phyloP scores from a whole-genome alignment of 345 rosid species.

The Melaleuca quinquenervia region DNA sequence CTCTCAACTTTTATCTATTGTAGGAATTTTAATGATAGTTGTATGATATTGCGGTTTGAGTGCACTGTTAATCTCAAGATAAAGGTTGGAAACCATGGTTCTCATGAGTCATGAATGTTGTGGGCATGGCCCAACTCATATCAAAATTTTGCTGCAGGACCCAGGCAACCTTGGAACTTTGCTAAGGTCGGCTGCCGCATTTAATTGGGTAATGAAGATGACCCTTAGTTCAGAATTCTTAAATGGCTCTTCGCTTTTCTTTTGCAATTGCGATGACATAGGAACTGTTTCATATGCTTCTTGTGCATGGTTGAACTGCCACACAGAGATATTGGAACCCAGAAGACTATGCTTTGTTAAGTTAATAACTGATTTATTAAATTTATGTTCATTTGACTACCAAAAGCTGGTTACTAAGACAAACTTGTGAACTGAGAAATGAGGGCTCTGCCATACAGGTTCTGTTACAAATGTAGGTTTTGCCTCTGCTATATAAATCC shows the following conservation, averaged over 20 bases:
- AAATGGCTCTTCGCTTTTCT: not conserved
- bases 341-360: not conserved
- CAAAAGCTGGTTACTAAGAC: not conserved
- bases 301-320: not conserved
- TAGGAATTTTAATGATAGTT: not conserved
- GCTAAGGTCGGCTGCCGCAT: constrained; percentile 83
- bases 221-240: not conserved
- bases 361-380: not conserved
- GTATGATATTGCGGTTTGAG: not conserved
- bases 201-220: constrained; percentile 57
- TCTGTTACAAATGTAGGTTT: not conserved
- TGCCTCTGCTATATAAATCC: not conserved
- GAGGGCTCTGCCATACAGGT: not conserved
- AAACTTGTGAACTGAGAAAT: not conserved
- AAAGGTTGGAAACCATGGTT: not conserved
- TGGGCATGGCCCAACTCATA: not conserved
- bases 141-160: constrained; percentile 44
- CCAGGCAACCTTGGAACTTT: constrained; percentile 92
- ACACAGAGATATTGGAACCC: not conserved
- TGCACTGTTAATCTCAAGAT: not conserved
- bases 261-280: not conserved
- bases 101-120: not conserved
- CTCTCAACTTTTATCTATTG: not conserved
- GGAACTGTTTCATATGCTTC: not conserved
- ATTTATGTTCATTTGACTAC: not conserved